phyloP scores from a whole-genome alignment of 164 flowering plant genomes.

The Amborella trichopoda region DNA sequence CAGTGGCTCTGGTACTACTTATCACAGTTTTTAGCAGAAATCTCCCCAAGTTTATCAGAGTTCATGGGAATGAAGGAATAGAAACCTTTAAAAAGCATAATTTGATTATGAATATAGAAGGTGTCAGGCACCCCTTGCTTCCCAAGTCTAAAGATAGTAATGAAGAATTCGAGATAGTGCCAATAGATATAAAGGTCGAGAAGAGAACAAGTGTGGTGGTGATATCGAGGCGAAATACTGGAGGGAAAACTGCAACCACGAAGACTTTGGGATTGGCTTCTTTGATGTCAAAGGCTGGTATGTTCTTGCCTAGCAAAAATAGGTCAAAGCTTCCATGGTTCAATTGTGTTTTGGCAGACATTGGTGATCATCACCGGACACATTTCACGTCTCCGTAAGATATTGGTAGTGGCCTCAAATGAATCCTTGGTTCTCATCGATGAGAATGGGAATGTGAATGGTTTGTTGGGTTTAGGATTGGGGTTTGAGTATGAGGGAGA shows the following conservation, averaged over 20 bases:
- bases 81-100: neutral
- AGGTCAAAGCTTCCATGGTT: slow-evolving; percentile 84
- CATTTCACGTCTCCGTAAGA: slow-evolving; percentile 52
- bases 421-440: slow-evolving; percentile 85
- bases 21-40: too few relatives aligned
- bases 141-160: too few relatives aligned
- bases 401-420: slow-evolving; percentile 58
- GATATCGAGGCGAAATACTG: slow-evolving; percentile 92
- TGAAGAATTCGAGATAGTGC: too few relatives aligned
- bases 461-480: too few relatives aligned
- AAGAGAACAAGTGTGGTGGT: slow-evolving; percentile 56
- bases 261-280: slow-evolving; percentile 85
- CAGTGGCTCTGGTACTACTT: slow-evolving; percentile 85
- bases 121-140: slow-evolving; percentile 69
- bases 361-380: slow-evolving; percentile 91
- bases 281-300: slow-evolving; percentile 90
- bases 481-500: too few relatives aligned
- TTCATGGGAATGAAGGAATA: too few relatives aligned
- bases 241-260: slow-evolving; percentile 97
- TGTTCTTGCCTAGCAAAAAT: slow-evolving; percentile 66
- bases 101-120: slow-evolving; percentile 46
- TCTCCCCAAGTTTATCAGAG: too few relatives aligned
- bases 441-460: slow-evolving; percentile 91
- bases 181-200: slow-evolving; percentile 64
- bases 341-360: slow-evolving; percentile 80